These are phyloP conservation scores for Plectosphaerella cucumerina DNA, from an alignment of 2,329 filamentous ascomycete genomes.

Conservation along the genomic window DNA sequence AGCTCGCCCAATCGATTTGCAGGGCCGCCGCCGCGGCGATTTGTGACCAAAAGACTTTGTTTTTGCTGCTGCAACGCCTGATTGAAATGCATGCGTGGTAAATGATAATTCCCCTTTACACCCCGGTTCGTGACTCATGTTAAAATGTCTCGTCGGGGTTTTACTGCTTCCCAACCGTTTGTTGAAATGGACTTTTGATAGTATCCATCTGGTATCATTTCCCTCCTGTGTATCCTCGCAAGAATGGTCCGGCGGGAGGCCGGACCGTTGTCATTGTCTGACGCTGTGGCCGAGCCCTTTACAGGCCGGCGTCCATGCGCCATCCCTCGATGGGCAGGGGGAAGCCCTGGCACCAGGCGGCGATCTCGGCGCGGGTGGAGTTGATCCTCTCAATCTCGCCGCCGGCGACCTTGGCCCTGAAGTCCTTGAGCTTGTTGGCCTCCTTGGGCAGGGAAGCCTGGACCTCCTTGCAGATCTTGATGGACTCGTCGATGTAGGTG, in stretches of 20 bases:
- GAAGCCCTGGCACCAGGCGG: slow-evolving; percentile 82
- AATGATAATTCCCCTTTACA: neutral
- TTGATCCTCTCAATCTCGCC: slow-evolving; percentile 80
- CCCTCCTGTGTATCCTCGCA: slow-evolving; percentile 10
- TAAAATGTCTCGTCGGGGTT: slow-evolving; percentile 5
- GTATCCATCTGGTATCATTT: slow-evolving; percentile 16
- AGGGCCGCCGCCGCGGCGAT: neutral
- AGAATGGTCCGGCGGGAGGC: slow-evolving; percentile 3
- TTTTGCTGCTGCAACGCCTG: slow-evolving; percentile 2
- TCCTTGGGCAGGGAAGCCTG: slow-evolving; percentile 86
- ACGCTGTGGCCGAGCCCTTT: slow-evolving; percentile 22
- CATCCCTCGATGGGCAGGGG: slow-evolving; percentile 82
- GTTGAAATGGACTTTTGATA: slow-evolving; percentile 10
- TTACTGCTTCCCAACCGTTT: slow-evolving; percentile 10
- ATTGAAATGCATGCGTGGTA: slow-evolving; percentile 3
- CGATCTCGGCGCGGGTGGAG: slow-evolving; percentile 83
- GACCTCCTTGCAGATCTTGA: slow-evolving; percentile 87
- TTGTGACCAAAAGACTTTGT: neutral
- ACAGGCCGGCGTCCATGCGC: slow-evolving; percentile 57
- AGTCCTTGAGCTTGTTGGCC: slow-evolving; percentile 99
- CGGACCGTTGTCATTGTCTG: neutral
- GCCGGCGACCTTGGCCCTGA: slow-evolving; percentile 84
- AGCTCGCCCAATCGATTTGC: neutral
- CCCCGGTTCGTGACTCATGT: slow-evolving; percentile 7
- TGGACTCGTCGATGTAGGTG: slow-evolving; percentile 80